Percentiles rank a stretch among this genome's conserved stretches.
Evolutionary conservation across 2,329 filamentous ascomycete genomes (phyloP).

Genomic region (Didymella exigua): DNA sequence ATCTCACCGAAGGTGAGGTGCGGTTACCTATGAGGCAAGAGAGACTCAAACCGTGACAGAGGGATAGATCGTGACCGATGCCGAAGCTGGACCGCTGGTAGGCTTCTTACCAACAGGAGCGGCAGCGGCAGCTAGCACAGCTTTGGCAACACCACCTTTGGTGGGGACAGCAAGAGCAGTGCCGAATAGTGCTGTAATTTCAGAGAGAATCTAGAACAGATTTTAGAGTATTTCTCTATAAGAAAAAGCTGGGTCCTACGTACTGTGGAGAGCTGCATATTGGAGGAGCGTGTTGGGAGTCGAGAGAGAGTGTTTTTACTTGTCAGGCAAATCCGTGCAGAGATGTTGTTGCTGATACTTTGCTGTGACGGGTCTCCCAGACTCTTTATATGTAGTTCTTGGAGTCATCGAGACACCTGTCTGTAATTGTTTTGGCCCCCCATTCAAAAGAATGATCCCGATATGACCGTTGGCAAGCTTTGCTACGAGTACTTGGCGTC

Average conservation of each 20-base stretch:
- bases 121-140: too few relatives aligned
- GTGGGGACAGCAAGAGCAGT: not conserved
- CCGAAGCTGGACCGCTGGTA: not conserved
- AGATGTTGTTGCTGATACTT: not conserved
- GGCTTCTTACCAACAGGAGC: not conserved
- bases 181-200: not conserved
- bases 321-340: too few relatives aligned
- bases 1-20: too few relatives aligned
- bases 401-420: not conserved
- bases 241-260: not conserved
- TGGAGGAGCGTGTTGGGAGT: not conserved
- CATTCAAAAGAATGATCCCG: not conserved
- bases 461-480: not conserved
- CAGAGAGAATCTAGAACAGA: not conserved
- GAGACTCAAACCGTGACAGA: too few relatives aligned
- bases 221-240: not conserved
- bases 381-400: not conserved
- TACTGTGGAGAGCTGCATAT: not conserved
- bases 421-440: not conserved
- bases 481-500: not conserved
- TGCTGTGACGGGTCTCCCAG: not conserved
- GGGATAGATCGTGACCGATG: constrained; percentile 1
- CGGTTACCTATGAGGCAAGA: too few relatives aligned
- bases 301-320: too few relatives aligned
- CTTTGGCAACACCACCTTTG: not conserved